These are phyloP conservation scores for Lentinula edodes DNA, from an alignment of 768 basidiomycete species.

Conservation along the genomic window DNA sequence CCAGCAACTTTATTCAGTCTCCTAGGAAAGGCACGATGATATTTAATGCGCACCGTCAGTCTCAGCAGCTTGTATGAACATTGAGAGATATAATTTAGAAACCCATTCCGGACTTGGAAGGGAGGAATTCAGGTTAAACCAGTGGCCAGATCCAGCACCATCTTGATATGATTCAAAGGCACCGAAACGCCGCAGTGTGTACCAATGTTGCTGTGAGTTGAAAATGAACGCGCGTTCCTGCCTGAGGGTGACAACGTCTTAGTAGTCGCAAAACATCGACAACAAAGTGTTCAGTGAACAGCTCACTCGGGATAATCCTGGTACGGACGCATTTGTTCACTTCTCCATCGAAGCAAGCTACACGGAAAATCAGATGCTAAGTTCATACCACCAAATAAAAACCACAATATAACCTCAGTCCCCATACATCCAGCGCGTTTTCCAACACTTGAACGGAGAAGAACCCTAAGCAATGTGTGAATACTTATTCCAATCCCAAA, in stretches of 20 bases:
- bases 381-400: slow-evolving; percentile 1
- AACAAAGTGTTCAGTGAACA: background rate
- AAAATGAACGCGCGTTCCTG: slow-evolving; percentile 83
- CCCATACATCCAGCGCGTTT: slow-evolving; percentile 80
- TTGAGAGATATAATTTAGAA: slow-evolving; percentile 72
- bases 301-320: slow-evolving; percentile 74
- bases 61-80: slow-evolving; percentile 61
- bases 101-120: slow-evolving; percentile 74
- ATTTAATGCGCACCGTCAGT: slow-evolving; percentile 51
- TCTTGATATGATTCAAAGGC: slow-evolving; percentile 33
- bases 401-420: slow-evolving; percentile 49
- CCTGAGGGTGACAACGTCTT: slow-evolving; percentile 29
- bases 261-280: too few species aligned
- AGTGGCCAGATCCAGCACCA: slow-evolving; percentile 56
- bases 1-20: background rate
- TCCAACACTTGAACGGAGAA: slow-evolving; percentile 91
- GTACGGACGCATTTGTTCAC: slow-evolving; percentile 72
- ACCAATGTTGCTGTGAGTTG: slow-evolving; percentile 87
- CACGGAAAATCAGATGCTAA: slow-evolving; percentile 4
- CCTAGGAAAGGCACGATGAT: background rate
- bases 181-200: slow-evolving; percentile 80
- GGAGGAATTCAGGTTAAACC: slow-evolving; percentile 88
- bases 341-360: slow-evolving; percentile 81
- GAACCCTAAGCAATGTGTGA: slow-evolving; percentile 50
- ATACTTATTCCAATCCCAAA: background rate